phyloP scores from a whole-genome alignment of 2,329 filamentous ascomycete species.

The Diaporthe sp. region DNA sequence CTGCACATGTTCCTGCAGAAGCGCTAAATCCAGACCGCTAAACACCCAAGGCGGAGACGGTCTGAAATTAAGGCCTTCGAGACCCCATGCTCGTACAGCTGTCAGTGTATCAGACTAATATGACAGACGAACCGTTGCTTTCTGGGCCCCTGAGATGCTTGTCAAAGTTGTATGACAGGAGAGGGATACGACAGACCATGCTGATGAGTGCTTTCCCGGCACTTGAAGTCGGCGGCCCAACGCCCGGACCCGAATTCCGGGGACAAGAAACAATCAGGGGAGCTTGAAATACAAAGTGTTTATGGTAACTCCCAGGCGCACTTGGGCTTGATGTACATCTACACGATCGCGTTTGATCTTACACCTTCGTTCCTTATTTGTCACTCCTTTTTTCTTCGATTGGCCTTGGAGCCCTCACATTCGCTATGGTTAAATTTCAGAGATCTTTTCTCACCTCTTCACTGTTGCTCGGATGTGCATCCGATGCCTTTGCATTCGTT shows the following conservation, averaged over 20 bases:
- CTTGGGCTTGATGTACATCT: neutral
- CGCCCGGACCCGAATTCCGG: neutral
- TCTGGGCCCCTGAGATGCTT: neutral
- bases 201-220: neutral
- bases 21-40: conserved; percentile 1
- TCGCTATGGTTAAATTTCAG: conserved; percentile 23
- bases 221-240: neutral
- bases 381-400: neutral
- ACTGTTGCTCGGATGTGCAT: neutral
- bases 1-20: neutral
- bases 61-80: conserved; percentile 17
- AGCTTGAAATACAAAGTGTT: neutral
- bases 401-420: neutral
- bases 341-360: neutral
- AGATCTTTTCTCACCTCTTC: neutral
- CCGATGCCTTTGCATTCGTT: conserved; percentile 26
- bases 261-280: neutral
- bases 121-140: neutral
- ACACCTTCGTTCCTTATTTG: neutral
- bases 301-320: neutral
- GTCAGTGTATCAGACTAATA: conserved; percentile 1
- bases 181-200: neutral
- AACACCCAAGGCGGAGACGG: neutral
- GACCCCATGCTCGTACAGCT: neutral
- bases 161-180: neutral